Conservation (phyloP, 345 rosid genomes). For the Cardamine occulta region DNA sequence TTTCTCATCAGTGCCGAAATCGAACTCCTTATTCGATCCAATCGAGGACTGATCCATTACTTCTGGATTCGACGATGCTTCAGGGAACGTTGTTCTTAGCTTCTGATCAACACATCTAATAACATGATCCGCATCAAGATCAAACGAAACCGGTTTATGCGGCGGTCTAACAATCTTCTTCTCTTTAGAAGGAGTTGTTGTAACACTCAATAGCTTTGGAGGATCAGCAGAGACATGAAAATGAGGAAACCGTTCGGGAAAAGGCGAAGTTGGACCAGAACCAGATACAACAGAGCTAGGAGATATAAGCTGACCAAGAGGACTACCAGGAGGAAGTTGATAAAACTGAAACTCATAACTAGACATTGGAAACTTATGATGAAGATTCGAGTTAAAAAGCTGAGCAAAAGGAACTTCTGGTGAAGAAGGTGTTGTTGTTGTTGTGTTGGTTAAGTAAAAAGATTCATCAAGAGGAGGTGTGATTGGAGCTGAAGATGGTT, state of each 20-base stretch:
- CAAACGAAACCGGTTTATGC: slow-evolving; percentile 61
- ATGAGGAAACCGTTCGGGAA: slow-evolving; percentile 70
- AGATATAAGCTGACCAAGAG: slow-evolving; percentile 85
- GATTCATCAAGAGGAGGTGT: slow-evolving; percentile 85
- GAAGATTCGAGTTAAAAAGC: slow-evolving; percentile 54
- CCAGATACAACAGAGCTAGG: slow-evolving; percentile 90
- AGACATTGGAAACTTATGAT: slow-evolving; percentile 53
- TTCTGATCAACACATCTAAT: slow-evolving; percentile 53
- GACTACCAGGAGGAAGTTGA: slow-evolving; percentile 92
- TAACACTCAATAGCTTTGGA: slow-evolving; percentile 64
- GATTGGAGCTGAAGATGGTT: slow-evolving; percentile 97
- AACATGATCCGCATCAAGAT: slow-evolving; percentile 56
- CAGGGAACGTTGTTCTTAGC: slow-evolving; percentile 50
- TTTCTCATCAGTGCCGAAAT: slow-evolving; percentile 64
- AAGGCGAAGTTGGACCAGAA: slow-evolving; percentile 93
- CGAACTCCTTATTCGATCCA: slow-evolving; percentile 68
- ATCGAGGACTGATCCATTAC: slow-evolving; percentile 51
- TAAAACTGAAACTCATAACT: slow-evolving; percentile 77
- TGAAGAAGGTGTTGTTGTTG: slow-evolving; percentile 88
- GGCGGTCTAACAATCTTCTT: slow-evolving; percentile 39
- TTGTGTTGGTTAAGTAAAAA: slow-evolving; percentile 64
- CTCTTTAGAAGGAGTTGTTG: slow-evolving; percentile 59
- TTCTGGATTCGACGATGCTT: slow-evolving; percentile 43
- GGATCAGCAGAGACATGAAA: slow-evolving; percentile 64
- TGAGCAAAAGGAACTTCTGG: slow-evolving; percentile 98